A percentile compares a stretch with the other conserved stretches of the same genome.
Evolutionary conservation across 2,329 filamentous ascomycete genomes (phyloP).

Genomic region (Aspergillus ochraceus): DNA sequence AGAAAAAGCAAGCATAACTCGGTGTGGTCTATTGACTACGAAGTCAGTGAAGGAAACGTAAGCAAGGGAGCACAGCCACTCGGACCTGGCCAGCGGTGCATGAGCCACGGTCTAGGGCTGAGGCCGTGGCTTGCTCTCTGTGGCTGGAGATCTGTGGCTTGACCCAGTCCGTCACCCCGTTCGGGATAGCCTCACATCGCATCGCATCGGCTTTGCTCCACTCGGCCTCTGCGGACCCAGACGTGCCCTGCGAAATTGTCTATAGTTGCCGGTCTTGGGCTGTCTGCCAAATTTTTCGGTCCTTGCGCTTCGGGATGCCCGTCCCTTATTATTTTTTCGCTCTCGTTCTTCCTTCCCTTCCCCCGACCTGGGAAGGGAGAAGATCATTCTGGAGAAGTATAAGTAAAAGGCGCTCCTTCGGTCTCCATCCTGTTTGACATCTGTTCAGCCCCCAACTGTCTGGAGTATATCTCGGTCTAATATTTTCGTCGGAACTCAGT

Average conservation of each 20-base stretch:
- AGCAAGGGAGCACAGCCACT: not conserved
- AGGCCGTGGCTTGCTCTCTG: constrained; percentile 12
- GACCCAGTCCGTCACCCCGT: constrained; percentile 9
- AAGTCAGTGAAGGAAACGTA: not conserved
- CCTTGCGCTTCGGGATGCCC: not conserved
- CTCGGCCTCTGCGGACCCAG: no score
- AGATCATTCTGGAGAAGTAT: not conserved
- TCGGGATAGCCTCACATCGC: constrained; percentile 11
- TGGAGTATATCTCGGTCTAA: not conserved
- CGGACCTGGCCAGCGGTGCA: not conserved
- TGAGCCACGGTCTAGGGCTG: constrained; percentile 5
- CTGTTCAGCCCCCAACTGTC: not conserved
- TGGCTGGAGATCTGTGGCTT: constrained; percentile 23
- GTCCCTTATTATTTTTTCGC: not conserved
- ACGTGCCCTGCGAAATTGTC: not conserved
- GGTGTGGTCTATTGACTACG: no score
- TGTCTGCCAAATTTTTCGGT: not conserved
- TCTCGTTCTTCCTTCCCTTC: not conserved
- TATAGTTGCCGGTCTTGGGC: no score
- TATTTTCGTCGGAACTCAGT: not conserved
- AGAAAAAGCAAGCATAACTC: not conserved
- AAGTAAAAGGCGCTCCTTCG: not conserved
- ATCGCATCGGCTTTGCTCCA: no score
- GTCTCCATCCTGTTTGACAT: not conserved
- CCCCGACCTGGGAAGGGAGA: not conserved